Evolutionary conservation across 768 basidiomycete species (phyloP), one percentile per base, ranked within the genome.

Genomic region (Suillus cothurnatus): DNA sequence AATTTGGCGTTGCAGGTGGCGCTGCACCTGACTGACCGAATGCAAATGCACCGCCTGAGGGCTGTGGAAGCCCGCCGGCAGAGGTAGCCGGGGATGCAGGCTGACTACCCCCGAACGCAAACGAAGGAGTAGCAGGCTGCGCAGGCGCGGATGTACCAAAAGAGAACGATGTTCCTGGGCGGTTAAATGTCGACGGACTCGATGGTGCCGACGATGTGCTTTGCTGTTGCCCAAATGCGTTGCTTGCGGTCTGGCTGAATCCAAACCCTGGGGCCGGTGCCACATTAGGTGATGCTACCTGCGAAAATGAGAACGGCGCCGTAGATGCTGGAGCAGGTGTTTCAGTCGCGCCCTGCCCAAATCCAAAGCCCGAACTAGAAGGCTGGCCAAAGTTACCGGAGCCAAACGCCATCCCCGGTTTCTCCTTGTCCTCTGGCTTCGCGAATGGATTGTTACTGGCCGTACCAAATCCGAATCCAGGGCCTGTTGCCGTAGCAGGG

Each of bases 151-250:
- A 71, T 26, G 78, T 67, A 23, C 79, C 82, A 70, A 88, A 88
- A 28, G 79, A 58, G 69, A 88, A 88, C 1, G 80, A 72, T 0
- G 83, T 72, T 5, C 79, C 63, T 55, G 76, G 70, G 8, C 85
- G 83, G 67, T 78, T 81, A 66, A 87, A 88, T 4, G 85, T 84
- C 38, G 86, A 87, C 15, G 87, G 87, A 64, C 86, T 88, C 47
- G 79, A 80, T 34, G 86, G 87, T 28, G 85, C 80, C 52, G 87
- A 88, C 19, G 76, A 74, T 21, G 77, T 65, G 23, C 43, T 65
- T 19, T 74, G 61, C 26, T 78, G 49, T 60, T 83, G 80, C 32
- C 81, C 81, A 68, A 87, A 88, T 12, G 81, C 75, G 68, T 75
- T 64, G 61, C 72, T 73, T 67, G 73, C 73, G 45, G 76, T 49